A percentile compares a stretch with the other conserved stretches of the same genome.
These are phyloP conservation scores for Botrytis cinerea DNA, from an alignment of 2,329 filamentous ascomycete genomes.

Conservation along the genomic window DNA sequence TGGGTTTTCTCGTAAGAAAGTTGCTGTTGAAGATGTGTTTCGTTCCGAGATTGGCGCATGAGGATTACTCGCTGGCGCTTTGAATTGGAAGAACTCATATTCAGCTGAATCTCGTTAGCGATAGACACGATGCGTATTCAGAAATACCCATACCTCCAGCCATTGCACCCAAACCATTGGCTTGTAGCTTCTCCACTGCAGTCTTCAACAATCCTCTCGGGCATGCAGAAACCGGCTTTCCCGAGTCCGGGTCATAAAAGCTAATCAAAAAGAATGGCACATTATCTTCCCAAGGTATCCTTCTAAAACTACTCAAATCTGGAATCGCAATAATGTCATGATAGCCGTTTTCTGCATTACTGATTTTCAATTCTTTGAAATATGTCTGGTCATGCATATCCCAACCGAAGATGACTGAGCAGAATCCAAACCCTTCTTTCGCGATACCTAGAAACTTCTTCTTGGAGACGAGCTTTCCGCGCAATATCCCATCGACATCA, in stretches of 20 bases:
- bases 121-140: slow-evolving; percentile 10
- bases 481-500: slow-evolving; percentile 83
- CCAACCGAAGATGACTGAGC: slow-evolving; percentile 93
- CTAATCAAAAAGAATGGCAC: slow-evolving; percentile 82
- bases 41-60: slow-evolving; percentile 52
- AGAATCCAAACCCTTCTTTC: slow-evolving; percentile 85
- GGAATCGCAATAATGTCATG: slow-evolving; percentile 80
- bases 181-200: slow-evolving; percentile 66
- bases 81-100: slow-evolving; percentile 94
- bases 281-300: slow-evolving; percentile 89
- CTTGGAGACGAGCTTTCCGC: slow-evolving; percentile 90
- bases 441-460: slow-evolving; percentile 87
- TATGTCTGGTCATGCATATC: slow-evolving; percentile 96
- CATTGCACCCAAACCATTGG: slow-evolving; percentile 77
- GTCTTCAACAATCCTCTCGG: slow-evolving; percentile 74
- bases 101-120: slow-evolving; percentile 60
- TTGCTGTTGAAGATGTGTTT: slow-evolving; percentile 68
- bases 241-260: slow-evolving; percentile 80
- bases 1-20: slow-evolving; percentile 73
- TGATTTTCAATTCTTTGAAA: slow-evolving; percentile 79
- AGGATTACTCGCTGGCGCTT: slow-evolving; percentile 56
- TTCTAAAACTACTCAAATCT: slow-evolving; percentile 73
- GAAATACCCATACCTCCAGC: slow-evolving; percentile 69
- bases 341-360: slow-evolving; percentile 89
- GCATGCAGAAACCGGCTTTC: slow-evolving; percentile 71